Evolutionary conservation across 2,329 filamentous ascomycete genomes (phyloP), one percentile per base, ranked within the genome.

Genomic region (Dichotomopilus funicola): DNA sequence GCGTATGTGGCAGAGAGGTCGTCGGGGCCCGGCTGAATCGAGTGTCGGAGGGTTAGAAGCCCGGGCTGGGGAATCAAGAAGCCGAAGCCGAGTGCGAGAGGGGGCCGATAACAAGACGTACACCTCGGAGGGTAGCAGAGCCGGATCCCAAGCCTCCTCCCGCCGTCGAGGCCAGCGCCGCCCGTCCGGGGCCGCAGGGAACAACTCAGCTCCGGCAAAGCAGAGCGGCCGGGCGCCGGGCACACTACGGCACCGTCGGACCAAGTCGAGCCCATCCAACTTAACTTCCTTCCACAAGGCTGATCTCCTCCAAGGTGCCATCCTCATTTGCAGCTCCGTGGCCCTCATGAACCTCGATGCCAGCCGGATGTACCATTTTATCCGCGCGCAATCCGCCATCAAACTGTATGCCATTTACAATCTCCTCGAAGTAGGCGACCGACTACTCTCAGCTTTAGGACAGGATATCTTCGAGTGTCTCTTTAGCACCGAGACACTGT

Each of bases 391-490:
- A 70, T 92, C 91, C 1, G 91, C 92, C 6, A 96, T 99, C 73
- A 99, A 99, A 69, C 80, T 99, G 9, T 99, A 99, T 69, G 94
- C 99, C 57, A 97, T 99, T 54, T 99, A 96, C 77, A 99, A 99
- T 67, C 89, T 96, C 37, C 82, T 99, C 5, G 94, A 99, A 72
- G 88, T 95, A 1, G 88, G 88, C 53, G 94, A 99, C 70, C 87
- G 91, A 6, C 79, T 99, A 0, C 82, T 97, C 35, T 90, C 90
- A 0, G 92, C 94, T 0, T 78, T 99, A 2, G 94, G 94, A 0
- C 95, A 99, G 70, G 95, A 99, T 70, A 89, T 99, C 1, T 82
- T 97, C 5, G 94, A 99, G 70, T 97, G 92, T 65, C 79, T 99
- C 1, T 96, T 97, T 71, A 96, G 91, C 52, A 82, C 87, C 27